Percentiles rank a stretch among this genome's conserved stretches.
Evolutionary conservation across 129 eudicot species (phyloP).

Genomic region (Solidago caesia): DNA sequence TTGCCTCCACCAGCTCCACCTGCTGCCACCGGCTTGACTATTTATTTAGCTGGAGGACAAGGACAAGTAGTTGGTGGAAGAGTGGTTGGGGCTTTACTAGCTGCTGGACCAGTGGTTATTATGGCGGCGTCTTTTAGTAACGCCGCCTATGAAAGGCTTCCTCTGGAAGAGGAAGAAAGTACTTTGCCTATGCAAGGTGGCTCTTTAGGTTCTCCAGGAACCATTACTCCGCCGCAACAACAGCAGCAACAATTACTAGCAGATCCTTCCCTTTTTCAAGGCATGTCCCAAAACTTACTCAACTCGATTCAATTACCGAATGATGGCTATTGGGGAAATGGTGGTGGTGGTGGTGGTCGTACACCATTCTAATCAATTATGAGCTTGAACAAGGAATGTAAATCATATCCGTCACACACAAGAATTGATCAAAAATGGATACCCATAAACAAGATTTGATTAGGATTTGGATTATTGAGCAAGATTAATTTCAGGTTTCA

Average conservation of each 20-base stretch:
- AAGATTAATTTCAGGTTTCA: conserved; percentile 35
- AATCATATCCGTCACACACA: background rate
- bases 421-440: background rate
- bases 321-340: conserved; percentile 49
- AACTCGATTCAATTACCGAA: conserved; percentile 50
- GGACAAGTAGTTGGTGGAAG: conserved; percentile 86
- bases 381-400: background rate
- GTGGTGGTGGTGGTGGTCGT: conserved; percentile 28
- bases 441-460: background rate
- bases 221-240: conserved; percentile 31
- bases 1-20: conserved; percentile 84
- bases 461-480: conserved; percentile 30
- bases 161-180: conserved; percentile 59
- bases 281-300: conserved; percentile 48
- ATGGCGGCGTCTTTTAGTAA: conserved; percentile 87
- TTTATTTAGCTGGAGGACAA: conserved; percentile 75
- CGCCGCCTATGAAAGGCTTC: conserved; percentile 79
- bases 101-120: conserved; percentile 70
- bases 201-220: conserved; percentile 65
- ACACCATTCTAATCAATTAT: conserved; percentile 32
- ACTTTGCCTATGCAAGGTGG: conserved; percentile 51
- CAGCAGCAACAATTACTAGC: conserved; percentile 40
- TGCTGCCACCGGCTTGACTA: conserved; percentile 59
- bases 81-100: conserved; percentile 62
- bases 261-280: conserved; percentile 48